Evolutionary conservation across 345 rosid genomes (phyloP), one percentile per base, ranked within the genome.

Genomic region (Eucalyptus coolabah): DNA sequence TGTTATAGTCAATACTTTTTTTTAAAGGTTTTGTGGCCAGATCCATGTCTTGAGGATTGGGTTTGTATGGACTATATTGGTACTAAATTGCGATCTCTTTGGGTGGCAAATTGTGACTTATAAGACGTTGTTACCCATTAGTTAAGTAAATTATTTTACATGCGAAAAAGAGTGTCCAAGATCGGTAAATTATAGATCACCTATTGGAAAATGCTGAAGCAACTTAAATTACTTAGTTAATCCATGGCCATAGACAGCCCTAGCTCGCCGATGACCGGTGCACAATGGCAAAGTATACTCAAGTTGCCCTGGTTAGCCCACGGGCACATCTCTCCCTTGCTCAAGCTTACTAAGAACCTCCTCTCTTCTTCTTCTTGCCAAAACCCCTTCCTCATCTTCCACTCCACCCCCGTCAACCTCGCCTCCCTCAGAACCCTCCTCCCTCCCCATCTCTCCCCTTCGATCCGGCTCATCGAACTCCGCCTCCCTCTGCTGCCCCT

Each of bases 281-380:
- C 63, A 23, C 0, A 30, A 56, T 24, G 63, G 28, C 63, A 11
- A 56, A 88, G 88, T 60, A 88, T 90, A 1, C 80, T 92, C 18
- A 90, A 89, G 92, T 53, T 92, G 6, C 93, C 93, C 89, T 90
- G 91, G 90, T 87, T 93, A 77, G 94, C 92, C 50, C 92, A 91
- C 51, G 89, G 92, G 28, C 91, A 91, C 50, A 77, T 92, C 10
- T 91, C 87, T 45, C 93, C 94, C 2, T 90, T 86, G 65, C 69
- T 91, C 3, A 85, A 91, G 86, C 90, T 91, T 14, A 90, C 92
- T 88, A 87, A 91, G 47, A 45, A 45, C 12, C 47, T 9, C 12
- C 11, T 45, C 11, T 45, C 47, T 45, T 45, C 47, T 45, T 45
- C 47, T 45, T 45, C 47, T 45, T 45, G 47, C 47, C 47, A 45